phyloP scores from a whole-genome alignment of 2,329 filamentous ascomycete genomes.

The Calcarisporium arbuscula region DNA sequence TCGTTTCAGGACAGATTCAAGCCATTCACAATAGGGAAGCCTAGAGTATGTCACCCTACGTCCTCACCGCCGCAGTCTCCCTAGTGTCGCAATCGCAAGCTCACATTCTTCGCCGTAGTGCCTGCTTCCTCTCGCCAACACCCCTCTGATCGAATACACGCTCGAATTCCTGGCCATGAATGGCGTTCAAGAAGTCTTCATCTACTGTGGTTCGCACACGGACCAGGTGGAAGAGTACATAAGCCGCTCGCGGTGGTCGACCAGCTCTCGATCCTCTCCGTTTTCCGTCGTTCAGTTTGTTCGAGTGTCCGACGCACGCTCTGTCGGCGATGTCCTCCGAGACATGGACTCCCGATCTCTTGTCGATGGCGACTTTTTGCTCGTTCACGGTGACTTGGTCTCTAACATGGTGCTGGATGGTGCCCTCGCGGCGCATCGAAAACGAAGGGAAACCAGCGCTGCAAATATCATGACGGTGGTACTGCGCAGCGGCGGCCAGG shows the following conservation, averaged over 20 bases:
- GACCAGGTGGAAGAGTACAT: conserved; percentile 86
- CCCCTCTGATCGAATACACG: conserved; percentile 93
- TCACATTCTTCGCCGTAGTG: conserved; percentile 50
- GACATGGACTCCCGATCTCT: conserved; percentile 83
- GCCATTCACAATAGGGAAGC: conserved; percentile 82
- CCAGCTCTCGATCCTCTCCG: conserved; percentile 46
- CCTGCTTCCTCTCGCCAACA: conserved; percentile 87
- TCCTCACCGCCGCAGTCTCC: neutral
- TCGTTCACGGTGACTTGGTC: conserved; percentile 89
- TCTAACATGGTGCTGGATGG: conserved; percentile 81
- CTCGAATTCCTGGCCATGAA: conserved; percentile 94
- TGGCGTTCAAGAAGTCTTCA: conserved; percentile 86
- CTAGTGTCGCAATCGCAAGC: neutral
- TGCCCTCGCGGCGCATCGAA: conserved; percentile 71
- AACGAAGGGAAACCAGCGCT: conserved; percentile 74
- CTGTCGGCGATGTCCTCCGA: conserved; percentile 88
- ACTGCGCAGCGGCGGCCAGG: conserved; percentile 66
- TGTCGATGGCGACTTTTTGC: conserved; percentile 83
- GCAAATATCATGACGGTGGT: conserved; percentile 98
- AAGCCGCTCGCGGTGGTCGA: conserved; percentile 67
- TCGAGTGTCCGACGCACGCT: conserved; percentile 73
- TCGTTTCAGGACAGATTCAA: conserved; percentile 89
- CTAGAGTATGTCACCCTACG: conserved; percentile 52
- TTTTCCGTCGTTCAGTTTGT: conserved; percentile 81
- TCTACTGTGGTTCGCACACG: conserved; percentile 85